Evolutionary conservation across 768 basidiomycete species (phyloP).

Genomic region (Lentinula boryana): DNA sequence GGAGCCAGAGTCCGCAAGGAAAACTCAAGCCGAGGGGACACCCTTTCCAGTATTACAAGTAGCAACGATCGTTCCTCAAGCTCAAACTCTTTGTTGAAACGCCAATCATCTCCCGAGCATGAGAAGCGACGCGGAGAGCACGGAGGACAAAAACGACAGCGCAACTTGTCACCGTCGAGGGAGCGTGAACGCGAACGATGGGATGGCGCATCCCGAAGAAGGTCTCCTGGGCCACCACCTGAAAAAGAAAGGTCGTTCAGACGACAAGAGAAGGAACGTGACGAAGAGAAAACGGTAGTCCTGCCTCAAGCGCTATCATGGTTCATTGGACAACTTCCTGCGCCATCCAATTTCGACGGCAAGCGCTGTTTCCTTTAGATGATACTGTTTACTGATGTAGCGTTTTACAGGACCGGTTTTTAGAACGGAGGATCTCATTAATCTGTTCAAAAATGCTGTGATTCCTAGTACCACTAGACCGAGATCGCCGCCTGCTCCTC

Average conservation of each 20-base stretch:
- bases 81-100: background rate
- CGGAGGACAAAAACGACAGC: slow-evolving; percentile 26
- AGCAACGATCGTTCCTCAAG: background rate
- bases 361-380: slow-evolving; percentile 9
- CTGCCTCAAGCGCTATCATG: slow-evolving; percentile 46
- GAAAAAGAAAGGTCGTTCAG: background rate
- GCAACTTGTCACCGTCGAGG: slow-evolving; percentile 23
- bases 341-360: slow-evolving; percentile 80
- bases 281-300: slow-evolving; percentile 38
- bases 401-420: slow-evolving; percentile 74
- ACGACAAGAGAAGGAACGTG: slow-evolving; percentile 17
- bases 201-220: slow-evolving; percentile 22
- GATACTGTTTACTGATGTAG: background rate
- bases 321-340: slow-evolving; percentile 80
- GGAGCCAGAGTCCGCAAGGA: slow-evolving; percentile 51
- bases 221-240: slow-evolving; percentile 28
- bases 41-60: background rate
- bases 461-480: slow-evolving; percentile 60
- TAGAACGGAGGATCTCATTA: slow-evolving; percentile 86
- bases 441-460: slow-evolving; percentile 72
- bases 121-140: slow-evolving; percentile 17
- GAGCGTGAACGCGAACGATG: slow-evolving; percentile 16
- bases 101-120: background rate
- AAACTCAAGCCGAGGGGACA: background rate
- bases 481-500: slow-evolving; percentile 55